A percentile compares a stretch with the other conserved stretches of the same genome.
phyloP scores from a whole-genome alignment of 2,329 filamentous ascomycete genomes.

The Colletotrichum sp. region DNA sequence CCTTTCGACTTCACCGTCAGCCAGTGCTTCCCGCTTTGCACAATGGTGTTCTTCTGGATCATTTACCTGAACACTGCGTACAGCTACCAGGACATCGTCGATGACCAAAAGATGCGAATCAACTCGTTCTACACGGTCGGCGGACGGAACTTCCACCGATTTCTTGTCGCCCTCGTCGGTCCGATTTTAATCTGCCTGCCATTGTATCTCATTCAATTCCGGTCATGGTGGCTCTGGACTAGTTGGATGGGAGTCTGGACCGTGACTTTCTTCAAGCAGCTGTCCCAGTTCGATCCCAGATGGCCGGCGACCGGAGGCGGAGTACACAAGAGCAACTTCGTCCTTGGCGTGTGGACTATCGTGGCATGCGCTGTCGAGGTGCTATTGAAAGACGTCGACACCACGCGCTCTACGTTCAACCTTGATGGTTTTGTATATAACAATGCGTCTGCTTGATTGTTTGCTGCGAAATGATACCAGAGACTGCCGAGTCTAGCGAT shows the following conservation, averaged over 20 bases:
- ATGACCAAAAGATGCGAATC: conserved; percentile 26
- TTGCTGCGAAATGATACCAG: neutral
- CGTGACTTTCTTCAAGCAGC: conserved; percentile 5
- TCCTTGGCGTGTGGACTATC: conserved; percentile 25
- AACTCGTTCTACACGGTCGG: conserved; percentile 24
- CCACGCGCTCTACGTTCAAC: neutral
- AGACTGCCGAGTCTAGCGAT: neutral
- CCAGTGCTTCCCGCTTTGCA: conserved; percentile 26
- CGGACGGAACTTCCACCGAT: conserved; percentile 7
- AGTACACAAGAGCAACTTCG: conserved; percentile 25
- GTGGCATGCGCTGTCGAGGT: conserved; percentile 25
- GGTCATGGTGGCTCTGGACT: conserved; percentile 6
- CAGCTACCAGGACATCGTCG: conserved; percentile 27
- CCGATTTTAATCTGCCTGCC: conserved; percentile 9
- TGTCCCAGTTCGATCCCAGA: conserved; percentile 23
- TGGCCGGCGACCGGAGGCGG: conserved; percentile 23
- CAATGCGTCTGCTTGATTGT: neutral
- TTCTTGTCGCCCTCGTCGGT: conserved; percentile 7
- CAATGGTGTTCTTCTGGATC: conserved; percentile 30
- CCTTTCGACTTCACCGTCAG: conserved; percentile 19
- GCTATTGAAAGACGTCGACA: neutral
- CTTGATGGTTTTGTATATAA: neutral
- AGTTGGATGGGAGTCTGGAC: conserved; percentile 18
- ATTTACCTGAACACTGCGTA: conserved; percentile 29
- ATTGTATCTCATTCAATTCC: neutral